Evolutionary conservation across 805 yeast species (phyloP).

Genomic region (Ogataea methylovora): DNA sequence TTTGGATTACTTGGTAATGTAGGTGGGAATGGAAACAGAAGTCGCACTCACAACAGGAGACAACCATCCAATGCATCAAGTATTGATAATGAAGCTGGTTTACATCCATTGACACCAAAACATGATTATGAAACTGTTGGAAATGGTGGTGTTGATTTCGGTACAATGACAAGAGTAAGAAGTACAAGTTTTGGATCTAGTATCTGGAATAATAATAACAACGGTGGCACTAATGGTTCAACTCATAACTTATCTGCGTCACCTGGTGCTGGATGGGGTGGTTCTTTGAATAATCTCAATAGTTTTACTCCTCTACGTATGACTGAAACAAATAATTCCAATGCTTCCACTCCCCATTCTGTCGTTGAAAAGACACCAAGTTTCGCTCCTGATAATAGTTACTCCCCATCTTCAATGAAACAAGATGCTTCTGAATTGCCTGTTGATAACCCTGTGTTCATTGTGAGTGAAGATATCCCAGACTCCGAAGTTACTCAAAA

Average conservation of each 20-base stretch:
- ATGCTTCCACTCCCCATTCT: not conserved
- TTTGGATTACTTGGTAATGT: too few species aligned
- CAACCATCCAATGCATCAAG: slow-evolving; percentile 8
- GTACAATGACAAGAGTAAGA: slow-evolving; percentile 21
- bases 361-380: not conserved
- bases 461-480: not conserved
- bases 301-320: not conserved
- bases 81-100: slow-evolving; percentile 1
- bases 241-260: too few species aligned
- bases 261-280: slow-evolving; percentile 2
- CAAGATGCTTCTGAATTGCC: too few species aligned
- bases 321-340: not conserved
- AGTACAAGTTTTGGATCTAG: slow-evolving; percentile 29
- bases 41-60: slow-evolving; percentile 6
- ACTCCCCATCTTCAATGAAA: too few species aligned
- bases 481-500: slow-evolving; percentile 1
- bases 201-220: slow-evolving; percentile 22
- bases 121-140: slow-evolving; percentile 6
- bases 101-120: slow-evolving; percentile 4
- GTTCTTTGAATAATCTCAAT: slow-evolving; percentile 5
- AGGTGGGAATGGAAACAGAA: too few species aligned
- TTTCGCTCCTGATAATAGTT: not conserved
- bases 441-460: slow-evolving; percentile 1
- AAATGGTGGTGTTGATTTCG: too few species aligned
- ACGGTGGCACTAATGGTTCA: slow-evolving; percentile 1